Evolutionary conservation across 352 stramenopile species (phyloP), one percentile per base, ranked within the genome.

Genomic region (Blastocystis sp.): DNA sequence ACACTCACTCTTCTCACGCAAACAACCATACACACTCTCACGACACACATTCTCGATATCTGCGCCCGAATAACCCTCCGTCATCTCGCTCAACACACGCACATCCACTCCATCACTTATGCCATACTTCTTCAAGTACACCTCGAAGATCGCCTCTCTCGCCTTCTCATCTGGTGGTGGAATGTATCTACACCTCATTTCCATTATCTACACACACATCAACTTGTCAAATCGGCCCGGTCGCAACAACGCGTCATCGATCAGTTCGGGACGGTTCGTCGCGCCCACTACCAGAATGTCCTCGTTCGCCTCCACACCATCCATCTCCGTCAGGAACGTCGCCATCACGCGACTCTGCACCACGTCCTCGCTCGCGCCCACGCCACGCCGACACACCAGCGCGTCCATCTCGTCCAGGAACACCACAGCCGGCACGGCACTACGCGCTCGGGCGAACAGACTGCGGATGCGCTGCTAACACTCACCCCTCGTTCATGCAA

Each of bases 281-380:
- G 95, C 95, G 40, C 95, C 96, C 84, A 99, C 97, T 57, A 98
- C 95, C 45, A 99, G 92, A 3, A 99, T 91, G 61, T 93, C 97
- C 87, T 97, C 95, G 1, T 94, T 92, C 24, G 93, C 94, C 84
- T 97, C 95, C 52, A 98, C 95, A 48, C 95, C 96, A 89, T 98
- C 96, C 93, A 98, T 98, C 90, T 98, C 95, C 64, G 96, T 98
- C 19, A 99, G 91, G 90, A 98, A 94, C 65, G 96, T 97, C 57
- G 97, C 98, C 69, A 99, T 94, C 38, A 99, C 94, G 54, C 96
- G 94, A 89, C 93, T 90, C 10, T 88, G 78, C 3, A 88, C 78
- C 9, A 65, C 64, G 40, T 88, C 78, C 7, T 88, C 78, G 3
- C 60, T 34, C 38, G 61, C 60, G 19, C 43, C 2, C n/a, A 78